Conservation (phyloP, 2,329 filamentous ascomycete genomes). For the Colletotrichum sp. region DNA sequence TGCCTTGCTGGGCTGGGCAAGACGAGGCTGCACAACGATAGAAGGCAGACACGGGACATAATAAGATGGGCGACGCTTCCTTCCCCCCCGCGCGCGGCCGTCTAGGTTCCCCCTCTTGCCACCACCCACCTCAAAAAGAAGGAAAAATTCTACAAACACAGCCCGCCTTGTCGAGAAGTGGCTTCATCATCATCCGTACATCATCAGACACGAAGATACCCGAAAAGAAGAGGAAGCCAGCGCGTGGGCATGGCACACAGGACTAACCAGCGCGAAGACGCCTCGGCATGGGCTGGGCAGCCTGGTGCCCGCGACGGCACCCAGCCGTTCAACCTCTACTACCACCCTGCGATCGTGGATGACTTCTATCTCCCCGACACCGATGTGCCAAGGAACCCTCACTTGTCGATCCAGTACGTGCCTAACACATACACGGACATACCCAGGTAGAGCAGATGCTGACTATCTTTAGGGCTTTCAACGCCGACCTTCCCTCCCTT, state of each 20-base stretch:
- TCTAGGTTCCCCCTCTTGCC: not conserved
- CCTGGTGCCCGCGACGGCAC: not conserved
- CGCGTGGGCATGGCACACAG: conserved; percentile 1
- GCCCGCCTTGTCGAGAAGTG: not conserved
- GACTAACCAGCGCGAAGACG: not conserved
- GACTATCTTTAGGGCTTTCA: not conserved
- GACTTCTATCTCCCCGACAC: not conserved
- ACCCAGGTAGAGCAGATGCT: not conserved
- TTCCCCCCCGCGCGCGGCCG: not conserved
- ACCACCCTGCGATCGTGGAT: not conserved
- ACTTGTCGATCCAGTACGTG: not conserved
- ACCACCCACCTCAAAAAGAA: not conserved
- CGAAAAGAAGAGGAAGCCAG: not conserved
- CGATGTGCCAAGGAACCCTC: not conserved
- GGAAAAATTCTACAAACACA: not conserved
- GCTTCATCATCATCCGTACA: not conserved
- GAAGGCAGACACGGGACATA: not conserved
- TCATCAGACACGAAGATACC: not conserved
- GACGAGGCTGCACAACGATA: not conserved
- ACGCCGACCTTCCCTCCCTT: not conserved
- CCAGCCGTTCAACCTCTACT: not conserved
- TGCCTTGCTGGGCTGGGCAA: not conserved
- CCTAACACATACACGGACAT: too few species aligned
- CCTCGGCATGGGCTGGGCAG: conserved; percentile 1
- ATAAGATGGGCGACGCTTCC: not conserved